These are phyloP conservation scores for Trichoderma sp. DNA, from an alignment of 2,329 filamentous ascomycete species.

Conservation along the genomic window DNA sequence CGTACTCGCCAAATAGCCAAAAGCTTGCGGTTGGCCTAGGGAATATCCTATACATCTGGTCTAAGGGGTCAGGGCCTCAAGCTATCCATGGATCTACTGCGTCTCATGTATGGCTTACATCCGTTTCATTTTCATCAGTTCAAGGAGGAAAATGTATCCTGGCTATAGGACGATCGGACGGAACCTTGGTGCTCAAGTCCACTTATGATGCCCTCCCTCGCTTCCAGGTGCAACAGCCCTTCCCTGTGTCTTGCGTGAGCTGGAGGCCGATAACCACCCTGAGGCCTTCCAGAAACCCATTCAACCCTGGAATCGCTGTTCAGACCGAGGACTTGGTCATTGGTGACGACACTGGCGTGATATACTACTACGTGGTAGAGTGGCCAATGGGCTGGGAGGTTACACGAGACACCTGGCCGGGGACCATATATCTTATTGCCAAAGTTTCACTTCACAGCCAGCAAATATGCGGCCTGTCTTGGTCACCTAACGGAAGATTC, in stretches of 20 bases:
- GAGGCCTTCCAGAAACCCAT: constrained; percentile 51
- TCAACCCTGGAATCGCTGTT: constrained; percentile 49
- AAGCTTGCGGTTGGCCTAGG: constrained; percentile 82
- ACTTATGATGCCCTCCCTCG: constrained; percentile 66
- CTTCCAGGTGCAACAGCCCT: constrained; percentile 71
- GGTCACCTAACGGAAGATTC: constrained; percentile 70
- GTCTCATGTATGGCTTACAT: constrained; percentile 62
- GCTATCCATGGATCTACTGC: constrained; percentile 38
- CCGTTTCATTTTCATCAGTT: constrained; percentile 83
- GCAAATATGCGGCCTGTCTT: constrained; percentile 90
- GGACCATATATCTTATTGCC: constrained; percentile 72
- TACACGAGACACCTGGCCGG: constrained; percentile 65
- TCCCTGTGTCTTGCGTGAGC: constrained; percentile 72
- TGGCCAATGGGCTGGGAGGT: constrained; percentile 70
- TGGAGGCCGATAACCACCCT: constrained; percentile 67
- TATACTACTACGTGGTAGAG: constrained; percentile 88
- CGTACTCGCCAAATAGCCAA: constrained; percentile 72
- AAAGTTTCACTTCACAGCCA: constrained; percentile 77
- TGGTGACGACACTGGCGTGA: constrained; percentile 75
- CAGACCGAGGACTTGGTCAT: constrained; percentile 80
- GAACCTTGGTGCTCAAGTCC: constrained; percentile 74
- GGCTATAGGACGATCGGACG: constrained; percentile 77
- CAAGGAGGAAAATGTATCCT: constrained; percentile 75
- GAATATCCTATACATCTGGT: constrained; percentile 83
- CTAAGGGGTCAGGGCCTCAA: constrained; percentile 65